Evolutionary conservation across 768 basidiomycete species (phyloP), one percentile per base, ranked within the genome.

Genomic region (Porphyrellus cyaneotinctus): DNA sequence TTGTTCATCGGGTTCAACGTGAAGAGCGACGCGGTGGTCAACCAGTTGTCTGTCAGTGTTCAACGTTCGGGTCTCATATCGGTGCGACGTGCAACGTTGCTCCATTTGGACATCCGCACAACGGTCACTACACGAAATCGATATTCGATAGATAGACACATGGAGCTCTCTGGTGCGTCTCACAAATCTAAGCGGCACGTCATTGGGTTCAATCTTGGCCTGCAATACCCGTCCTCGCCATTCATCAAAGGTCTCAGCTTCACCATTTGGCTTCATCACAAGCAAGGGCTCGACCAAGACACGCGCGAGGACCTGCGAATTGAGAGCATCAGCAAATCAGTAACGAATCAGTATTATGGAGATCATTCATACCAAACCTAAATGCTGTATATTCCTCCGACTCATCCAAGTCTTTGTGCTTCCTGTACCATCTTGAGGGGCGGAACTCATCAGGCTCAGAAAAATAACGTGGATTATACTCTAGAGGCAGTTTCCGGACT

Each of bases 251-350:
- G 52, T 63, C 45, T 64, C 61, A 4, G 43, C 31, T 28, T 42
- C 50, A 26, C 66, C 58, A 4, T 44, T 28, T 4, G 43, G 39
- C 20, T 52, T 43, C 37, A 30, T 45, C 20, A 57, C 44, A 24
- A 82, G 61, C n/a, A 74, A 48, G 1, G 80, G 78, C 46, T 78
- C 74, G 12, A 6, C 82, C 83, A 13, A 82, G 65, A 54, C 83
- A 85, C 15, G 64, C 59, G 15, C 81, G 74, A 28, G 80, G 79
- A 43, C 78, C 78, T 75, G 54, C 23, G 54, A 14, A 41, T 52
- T 42, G 10, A 12, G 20, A 20, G 12, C n/a, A 32, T 52, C 6
- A 43, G 38, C 28, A 13, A 36, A 26, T 33, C 10, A 4, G 14
- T 39, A 17, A 43, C 28, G 15, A 36, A 26, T 33, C 10, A 4